phyloP scores from a whole-genome alignment of 371 early-diverging fungal species.

The Dinochytrium kinnereticum region DNA sequence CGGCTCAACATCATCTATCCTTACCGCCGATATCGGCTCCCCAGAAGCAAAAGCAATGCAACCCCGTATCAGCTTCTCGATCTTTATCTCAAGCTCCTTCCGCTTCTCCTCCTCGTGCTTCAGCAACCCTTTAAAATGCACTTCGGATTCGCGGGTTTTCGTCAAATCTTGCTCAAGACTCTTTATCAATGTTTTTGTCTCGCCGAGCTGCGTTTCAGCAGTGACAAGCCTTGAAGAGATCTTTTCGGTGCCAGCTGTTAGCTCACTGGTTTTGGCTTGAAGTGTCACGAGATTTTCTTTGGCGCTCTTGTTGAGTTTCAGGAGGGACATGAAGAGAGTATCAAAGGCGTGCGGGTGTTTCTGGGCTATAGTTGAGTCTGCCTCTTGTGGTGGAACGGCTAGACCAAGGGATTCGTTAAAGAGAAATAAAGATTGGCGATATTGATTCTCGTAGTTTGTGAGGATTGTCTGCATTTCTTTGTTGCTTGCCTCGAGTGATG shows the following conservation, averaged over 20 bases:
- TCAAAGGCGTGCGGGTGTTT: neutral
- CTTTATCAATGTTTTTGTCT: neutral
- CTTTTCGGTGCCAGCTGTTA: neutral
- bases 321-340: neutral
- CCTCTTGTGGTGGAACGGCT: neutral
- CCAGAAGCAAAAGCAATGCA: neutral
- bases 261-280: slow-evolving; percentile 2
- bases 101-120: neutral
- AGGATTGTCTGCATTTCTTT: neutral
- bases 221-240: neutral
- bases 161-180: neutral
- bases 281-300: neutral
- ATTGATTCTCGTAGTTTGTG: slow-evolving; percentile 4
- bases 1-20: no score
- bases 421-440: neutral
- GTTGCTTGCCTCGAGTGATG: neutral
- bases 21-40: neutral
- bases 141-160: neutral
- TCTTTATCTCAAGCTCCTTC: neutral
- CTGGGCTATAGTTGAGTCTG: neutral
- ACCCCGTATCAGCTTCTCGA: neutral
- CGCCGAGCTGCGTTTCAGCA: neutral
- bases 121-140: neutral
- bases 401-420: neutral
- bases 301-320: neutral